Evolutionary conservation across 2,329 filamentous ascomycete species (phyloP), one percentile per base, ranked within the genome.

Genomic region (Sphaerulina populicola): DNA sequence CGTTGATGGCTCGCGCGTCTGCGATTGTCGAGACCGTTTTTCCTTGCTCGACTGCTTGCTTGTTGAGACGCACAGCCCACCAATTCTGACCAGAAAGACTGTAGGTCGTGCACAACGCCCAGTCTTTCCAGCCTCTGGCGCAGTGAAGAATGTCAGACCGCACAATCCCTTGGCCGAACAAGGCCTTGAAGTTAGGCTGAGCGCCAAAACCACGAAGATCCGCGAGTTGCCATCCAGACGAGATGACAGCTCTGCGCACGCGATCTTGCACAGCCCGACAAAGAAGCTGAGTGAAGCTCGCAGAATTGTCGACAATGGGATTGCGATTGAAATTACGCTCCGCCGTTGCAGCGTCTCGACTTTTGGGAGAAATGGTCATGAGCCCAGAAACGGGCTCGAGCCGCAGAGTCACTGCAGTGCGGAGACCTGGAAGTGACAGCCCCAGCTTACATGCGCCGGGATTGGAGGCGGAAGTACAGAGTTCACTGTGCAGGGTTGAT

Each of bases 371-470:
- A 35, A 95, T 69, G 8, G 82, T 79, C 55, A 89, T 84, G 9
- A 76, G 71, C n/a, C 93, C 93, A 0, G 86, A 89, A 23, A 86
- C 80, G 0, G 85, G 81, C 58, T 94, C 88, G 42, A 96, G 75
- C 14, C 79, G 76, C 27, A 94, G 68, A 5, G 74, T 78, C 31
- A 85, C 57, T 1, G 62, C 70, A 35, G 74, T 71, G 49, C 80
- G 76, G 23, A 77, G 72, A n/a, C 75, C 73, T 4, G 85, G 85
- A 27, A 94, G 72, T 57, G 86, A 83, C 59, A 91, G 77, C 30
- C 74, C 75, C 47, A 97, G 73, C 30, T 70, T 74, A 41, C 85
- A 90, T 35, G 85, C 77, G 10, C 77, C 76, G 1, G 88, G 83
- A 44, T 87, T 80, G 1, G 73, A 72, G 6, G 71, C 68, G 11